phyloP scores from a whole-genome alignment of 1,139 yeast genomes.

The Yamadazyma friedrichii region DNA sequence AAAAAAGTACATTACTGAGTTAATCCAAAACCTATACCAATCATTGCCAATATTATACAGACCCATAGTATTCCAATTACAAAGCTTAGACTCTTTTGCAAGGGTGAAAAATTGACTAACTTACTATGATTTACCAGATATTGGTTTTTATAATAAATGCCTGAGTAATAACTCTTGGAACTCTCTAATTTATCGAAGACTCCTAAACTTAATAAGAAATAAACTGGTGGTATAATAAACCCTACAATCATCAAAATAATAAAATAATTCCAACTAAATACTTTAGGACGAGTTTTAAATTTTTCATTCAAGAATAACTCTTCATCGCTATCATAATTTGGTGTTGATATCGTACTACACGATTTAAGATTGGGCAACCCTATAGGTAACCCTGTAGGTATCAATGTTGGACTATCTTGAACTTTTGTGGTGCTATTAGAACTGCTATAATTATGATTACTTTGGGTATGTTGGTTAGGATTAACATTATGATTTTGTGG shows the following conservation, averaged over 20 bases:
- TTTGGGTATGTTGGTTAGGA: neutral
- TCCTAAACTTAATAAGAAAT: slow-evolving; percentile 31
- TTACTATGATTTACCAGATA: slow-evolving; percentile 13
- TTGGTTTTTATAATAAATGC: slow-evolving; percentile 23
- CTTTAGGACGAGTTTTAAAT: slow-evolving; percentile 3
- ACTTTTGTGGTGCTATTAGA: neutral
- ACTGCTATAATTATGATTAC: neutral
- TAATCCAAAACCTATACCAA: slow-evolving; percentile 39
- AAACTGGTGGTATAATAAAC: slow-evolving; percentile 35
- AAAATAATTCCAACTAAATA: slow-evolving; percentile 21
- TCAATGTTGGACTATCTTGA: slow-evolving; percentile 2
- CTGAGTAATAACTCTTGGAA: slow-evolving; percentile 14
- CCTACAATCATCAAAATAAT: slow-evolving; percentile 27
- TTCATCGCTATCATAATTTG: slow-evolving; percentile 3
- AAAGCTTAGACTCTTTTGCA: slow-evolving; percentile 34
- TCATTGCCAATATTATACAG: slow-evolving; percentile 34
- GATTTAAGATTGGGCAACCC: slow-evolving; percentile 8
- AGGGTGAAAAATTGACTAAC: slow-evolving; percentile 22
- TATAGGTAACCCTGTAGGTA: slow-evolving; percentile 11
- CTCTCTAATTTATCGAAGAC: slow-evolving; percentile 28
- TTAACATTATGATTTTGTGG: too few species aligned
- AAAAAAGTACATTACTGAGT: slow-evolving; percentile 6
- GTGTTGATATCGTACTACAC: slow-evolving; percentile 4
- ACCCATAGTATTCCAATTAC: slow-evolving; percentile 36
- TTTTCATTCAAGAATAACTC: slow-evolving; percentile 3